Evolutionary conservation across 768 basidiomycete species (phyloP).

Genomic region (Lactarius trivialis): DNA sequence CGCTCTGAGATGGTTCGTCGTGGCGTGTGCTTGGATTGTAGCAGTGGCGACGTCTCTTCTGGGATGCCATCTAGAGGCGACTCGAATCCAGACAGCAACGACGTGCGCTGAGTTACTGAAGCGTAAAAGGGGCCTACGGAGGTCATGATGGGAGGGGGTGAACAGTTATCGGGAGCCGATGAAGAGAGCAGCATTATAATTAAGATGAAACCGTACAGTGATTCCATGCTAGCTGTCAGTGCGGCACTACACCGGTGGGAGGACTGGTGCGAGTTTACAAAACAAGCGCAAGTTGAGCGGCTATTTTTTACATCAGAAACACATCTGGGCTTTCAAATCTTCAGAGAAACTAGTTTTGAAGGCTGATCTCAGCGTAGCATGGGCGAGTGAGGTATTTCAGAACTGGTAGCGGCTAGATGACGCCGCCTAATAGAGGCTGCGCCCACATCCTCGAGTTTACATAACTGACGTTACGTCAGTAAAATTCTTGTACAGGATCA

Average conservation of each 20-base stretch:
- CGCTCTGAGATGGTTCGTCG: not conserved
- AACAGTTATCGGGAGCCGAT: no score
- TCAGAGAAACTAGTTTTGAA: no score
- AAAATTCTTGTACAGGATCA: no score
- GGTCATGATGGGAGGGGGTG: not conserved
- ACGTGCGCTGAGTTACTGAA: not conserved
- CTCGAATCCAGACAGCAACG: not conserved
- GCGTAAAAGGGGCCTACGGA: not conserved
- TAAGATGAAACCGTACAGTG: no score
- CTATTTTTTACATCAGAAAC: not conserved
- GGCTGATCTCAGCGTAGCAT: no score
- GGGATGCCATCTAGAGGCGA: not conserved
- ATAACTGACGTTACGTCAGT: no score
- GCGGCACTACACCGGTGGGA: not conserved
- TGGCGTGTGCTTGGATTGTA: not conserved
- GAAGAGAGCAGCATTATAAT: no score
- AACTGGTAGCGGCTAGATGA: no score
- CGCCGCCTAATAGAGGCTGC: no score
- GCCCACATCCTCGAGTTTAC: no score
- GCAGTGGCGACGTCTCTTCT: not conserved
- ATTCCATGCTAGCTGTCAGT: not conserved
- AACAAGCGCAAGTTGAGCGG: not conserved
- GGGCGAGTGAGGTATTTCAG: no score
- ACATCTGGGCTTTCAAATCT: not conserved
- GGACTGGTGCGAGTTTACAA: not conserved